Base-by-base conservation (phyloP, 148 eudicot species). In the Gaultheria prostrata region DNA sequence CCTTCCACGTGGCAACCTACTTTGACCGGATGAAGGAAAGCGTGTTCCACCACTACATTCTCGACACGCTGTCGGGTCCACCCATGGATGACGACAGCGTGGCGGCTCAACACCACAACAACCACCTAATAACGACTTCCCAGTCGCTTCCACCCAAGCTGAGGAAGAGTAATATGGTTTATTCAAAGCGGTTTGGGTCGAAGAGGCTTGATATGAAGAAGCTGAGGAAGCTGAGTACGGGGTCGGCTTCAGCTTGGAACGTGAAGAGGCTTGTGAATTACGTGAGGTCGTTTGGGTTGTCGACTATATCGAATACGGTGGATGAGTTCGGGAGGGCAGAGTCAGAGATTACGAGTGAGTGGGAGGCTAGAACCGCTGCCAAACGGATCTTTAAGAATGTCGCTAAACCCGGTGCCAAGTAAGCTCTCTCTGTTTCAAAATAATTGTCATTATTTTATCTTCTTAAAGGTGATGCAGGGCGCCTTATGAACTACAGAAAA, bases 21-120 rank as follows among this genome's bases (percentile, higher is more conserved):
- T 95, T 95, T 50, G 98, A 93, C 86, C 89, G 98, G 12, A 95
- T 95, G 90, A 91, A 92, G 88, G 98, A 91, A 80, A 91, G 93
- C 51, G 92, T 95, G 21, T 93, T 93, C 79, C 89, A 92, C 70
- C 94, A 93, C 84, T 95, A 93, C 82, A 86, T 95, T 4, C 88
- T 95, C 48, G 94, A 95, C 12, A 83, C 95, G 15, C 94, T 95
- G 24, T 93, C 95, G 56, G 97, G 98, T 35, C 93, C 91, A 2
- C 92, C 98, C 17, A 84, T 90, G 90, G 92, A n/a, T n/a, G n/a
- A 92, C 13, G 93, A 92, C 21, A 73, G 2, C 46, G 65, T 8
- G 28, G 30, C 3, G 46, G 80, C 45, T 32, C 39, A 49, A 7
- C 18, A n/a, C 35, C 65, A 78, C 14, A 45, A 32, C 32, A 10